These are phyloP conservation scores for Fusarium sp. DNA, from an alignment of 2,329 filamentous ascomycete species.

Conservation along the genomic window DNA sequence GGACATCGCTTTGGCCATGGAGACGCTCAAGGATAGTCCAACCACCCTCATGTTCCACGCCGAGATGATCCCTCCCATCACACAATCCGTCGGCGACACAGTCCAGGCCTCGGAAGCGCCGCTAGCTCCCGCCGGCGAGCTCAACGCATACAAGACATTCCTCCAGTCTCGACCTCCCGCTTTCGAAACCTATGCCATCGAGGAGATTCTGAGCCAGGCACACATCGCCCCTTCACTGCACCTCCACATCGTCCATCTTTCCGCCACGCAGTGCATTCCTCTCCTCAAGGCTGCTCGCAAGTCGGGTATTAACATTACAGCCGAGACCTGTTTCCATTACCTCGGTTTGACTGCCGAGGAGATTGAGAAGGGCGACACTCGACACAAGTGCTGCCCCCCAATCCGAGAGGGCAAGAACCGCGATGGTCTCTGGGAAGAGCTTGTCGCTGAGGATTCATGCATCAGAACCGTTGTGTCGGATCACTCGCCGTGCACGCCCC, in stretches of 20 bases:
- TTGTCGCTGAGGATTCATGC: conserved; percentile 75
- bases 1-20: conserved; percentile 84
- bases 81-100: conserved; percentile 80
- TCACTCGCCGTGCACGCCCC: conserved; percentile 94
- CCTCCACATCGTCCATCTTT: conserved; percentile 93
- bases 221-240: conserved; percentile 82
- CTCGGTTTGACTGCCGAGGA: conserved; percentile 84
- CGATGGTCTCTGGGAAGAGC: conserved; percentile 85
- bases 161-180: conserved; percentile 86
- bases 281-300: conserved; percentile 77
- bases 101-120: conserved; percentile 76
- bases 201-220: conserved; percentile 84
- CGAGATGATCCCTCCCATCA: conserved; percentile 93
- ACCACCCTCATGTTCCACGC: conserved; percentile 99
- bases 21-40: conserved; percentile 77
- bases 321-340: conserved; percentile 97
- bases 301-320: conserved; percentile 83
- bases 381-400: conserved; percentile 95
- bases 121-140: conserved; percentile 73
- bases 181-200: conserved; percentile 91
- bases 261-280: conserved; percentile 87
- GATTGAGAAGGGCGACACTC: conserved; percentile 83
- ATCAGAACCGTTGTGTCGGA: conserved; percentile 94
- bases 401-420: conserved; percentile 85
- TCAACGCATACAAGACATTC: conserved; percentile 87